Evolutionary conservation across 805 yeast species (phyloP), one percentile per base, ranked within the genome.

Genomic region (Saccharomycopsis sp.): DNA sequence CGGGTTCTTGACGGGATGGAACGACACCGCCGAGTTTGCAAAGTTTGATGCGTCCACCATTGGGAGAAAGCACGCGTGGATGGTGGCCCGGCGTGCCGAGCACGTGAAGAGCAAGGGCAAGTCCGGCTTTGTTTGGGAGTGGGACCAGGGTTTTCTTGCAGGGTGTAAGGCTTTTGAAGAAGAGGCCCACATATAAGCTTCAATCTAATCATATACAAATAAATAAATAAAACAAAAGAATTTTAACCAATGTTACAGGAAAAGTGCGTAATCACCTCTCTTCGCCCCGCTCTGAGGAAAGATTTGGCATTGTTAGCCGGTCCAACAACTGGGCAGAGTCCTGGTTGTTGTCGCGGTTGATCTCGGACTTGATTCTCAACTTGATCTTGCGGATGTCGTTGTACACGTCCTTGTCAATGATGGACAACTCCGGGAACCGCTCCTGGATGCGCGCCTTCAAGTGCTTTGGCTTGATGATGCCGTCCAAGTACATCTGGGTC

Each of bases 141-240:
- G 85, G 81, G 86, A 80, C 20, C 94, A 81, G 51, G 96, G 95
- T 0, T 87, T 74, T 53, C 73, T 72, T 37, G 69, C 71, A 35
- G 96, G 86, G 0, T 50, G 73, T 25, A 57, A 59, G 27, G 66
- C 65, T 37, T 77, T 68, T 45, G 48, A 44, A 22, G 26, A 18
- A 16, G 39, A 12, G 4, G 46, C 48, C n/a, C n/a, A n/a, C n/a
- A n/a, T n/a, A n/a, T n/a, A n/a, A n/a, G n/a, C n/a, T n/a, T n/a
- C n/a, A n/a, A n/a, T n/a, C n/a, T n/a, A n/a, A n/a, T n/a, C n/a
- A n/a, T n/a, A n/a, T n/a, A n/a, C n/a, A n/a, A n/a, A n/a, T n/a
- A n/a, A n/a, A n/a, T n/a, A n/a, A n/a, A n/a, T n/a, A n/a, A n/a
- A n/a, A n/a, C n/a, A n/a, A n/a, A n/a, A n/a, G n/a, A n/a, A n/a